A percentile compares a stretch with the other conserved stretches of the same genome.
Conservation (phyloP, 768 basidiomycete genomes). For the Mycena crocata region DNA sequence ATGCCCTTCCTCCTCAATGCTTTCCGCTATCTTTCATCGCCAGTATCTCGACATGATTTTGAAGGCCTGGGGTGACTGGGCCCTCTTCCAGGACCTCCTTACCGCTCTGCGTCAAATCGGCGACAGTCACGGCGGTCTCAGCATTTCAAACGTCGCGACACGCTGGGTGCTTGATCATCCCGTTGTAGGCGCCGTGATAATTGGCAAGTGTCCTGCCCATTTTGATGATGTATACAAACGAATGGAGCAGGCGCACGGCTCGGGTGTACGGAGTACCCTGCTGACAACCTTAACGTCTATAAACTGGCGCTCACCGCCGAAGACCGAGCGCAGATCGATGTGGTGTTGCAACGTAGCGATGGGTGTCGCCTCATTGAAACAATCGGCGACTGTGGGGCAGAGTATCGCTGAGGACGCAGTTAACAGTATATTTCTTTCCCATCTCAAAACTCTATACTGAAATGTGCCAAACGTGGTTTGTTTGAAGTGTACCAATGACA, state of each 20-base stretch:
- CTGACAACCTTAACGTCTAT: slow-evolving; percentile 75
- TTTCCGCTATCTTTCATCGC: background rate
- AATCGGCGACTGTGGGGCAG: slow-evolving; percentile 87
- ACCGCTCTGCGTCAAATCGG: slow-evolving; percentile 69
- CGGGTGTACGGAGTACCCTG: slow-evolving; percentile 78
- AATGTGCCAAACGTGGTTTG: background rate
- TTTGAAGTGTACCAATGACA: no score
- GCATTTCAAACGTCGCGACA: slow-evolving; percentile 83
- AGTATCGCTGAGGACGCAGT: slow-evolving; percentile 64
- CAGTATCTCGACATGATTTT: slow-evolving; percentile 89
- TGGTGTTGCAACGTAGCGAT: slow-evolving; percentile 70
- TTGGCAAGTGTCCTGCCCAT: slow-evolving; percentile 59
- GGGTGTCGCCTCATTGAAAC: slow-evolving; percentile 70
- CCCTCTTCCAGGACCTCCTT: slow-evolving; percentile 78
- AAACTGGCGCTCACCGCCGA: slow-evolving; percentile 64
- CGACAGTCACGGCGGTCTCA: slow-evolving; percentile 70
- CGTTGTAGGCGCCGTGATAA: slow-evolving; percentile 85
- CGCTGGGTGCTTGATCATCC: slow-evolving; percentile 88
- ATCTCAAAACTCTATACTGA: background rate
- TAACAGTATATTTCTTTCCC: background rate
- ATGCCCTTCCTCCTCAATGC: background rate
- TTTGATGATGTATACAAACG: no score
- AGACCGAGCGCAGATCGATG: slow-evolving; percentile 74
- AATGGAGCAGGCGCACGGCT: slow-evolving; percentile 79
- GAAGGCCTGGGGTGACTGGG: slow-evolving; percentile 84